Conservation (phyloP, 495 filamentous ascomycete genomes). For the Endocarpon pusillum region DNA sequence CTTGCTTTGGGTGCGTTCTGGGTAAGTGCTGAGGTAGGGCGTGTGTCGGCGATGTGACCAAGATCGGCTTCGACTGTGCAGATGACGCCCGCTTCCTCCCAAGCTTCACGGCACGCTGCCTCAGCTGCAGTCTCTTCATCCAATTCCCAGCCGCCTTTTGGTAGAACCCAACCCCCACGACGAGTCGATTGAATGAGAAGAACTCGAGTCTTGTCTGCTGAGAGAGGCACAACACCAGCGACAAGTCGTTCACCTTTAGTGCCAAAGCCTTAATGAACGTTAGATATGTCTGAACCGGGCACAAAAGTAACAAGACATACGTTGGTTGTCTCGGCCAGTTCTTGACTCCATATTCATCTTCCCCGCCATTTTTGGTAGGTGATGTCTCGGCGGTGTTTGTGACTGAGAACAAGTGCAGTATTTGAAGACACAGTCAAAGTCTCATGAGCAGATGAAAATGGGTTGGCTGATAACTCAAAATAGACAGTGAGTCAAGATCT, state of each 20-base stretch:
- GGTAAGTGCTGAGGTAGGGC: constrained; percentile 34
- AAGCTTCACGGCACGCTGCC: constrained; percentile 69
- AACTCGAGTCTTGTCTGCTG: constrained; percentile 57
- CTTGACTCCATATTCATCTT: constrained; percentile 25
- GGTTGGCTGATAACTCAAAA: too few relatives aligned
- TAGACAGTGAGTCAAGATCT: too few relatives aligned
- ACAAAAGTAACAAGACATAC: constrained; percentile 17
- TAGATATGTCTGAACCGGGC: constrained; percentile 5
- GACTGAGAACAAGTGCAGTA: too few relatives aligned
- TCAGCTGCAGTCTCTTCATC: constrained; percentile 61
- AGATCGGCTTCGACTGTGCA: constrained; percentile 69
- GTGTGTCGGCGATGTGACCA: constrained; percentile 67
- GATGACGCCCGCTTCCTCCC: constrained; percentile 91
- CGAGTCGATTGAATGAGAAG: constrained; percentile 84
- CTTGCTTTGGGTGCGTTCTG: constrained; percentile 52
- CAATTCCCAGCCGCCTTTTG: constrained; percentile 93
- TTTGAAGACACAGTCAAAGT: too few relatives aligned
- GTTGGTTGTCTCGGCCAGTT: constrained; percentile 31
- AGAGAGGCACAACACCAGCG: constrained; percentile 80
- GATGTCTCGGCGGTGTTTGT: too few relatives aligned
- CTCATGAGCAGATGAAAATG: too few relatives aligned
- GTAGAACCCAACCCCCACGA: constrained; percentile 83
- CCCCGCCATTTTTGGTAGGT: constrained; percentile 12
- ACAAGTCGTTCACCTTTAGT: constrained; percentile 85
- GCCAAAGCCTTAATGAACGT: constrained; percentile 56